These are phyloP conservation scores for Gonapodya prolifera DNA, from an alignment of 192 early-diverging fungal genomes.

Conservation along the genomic window DNA sequence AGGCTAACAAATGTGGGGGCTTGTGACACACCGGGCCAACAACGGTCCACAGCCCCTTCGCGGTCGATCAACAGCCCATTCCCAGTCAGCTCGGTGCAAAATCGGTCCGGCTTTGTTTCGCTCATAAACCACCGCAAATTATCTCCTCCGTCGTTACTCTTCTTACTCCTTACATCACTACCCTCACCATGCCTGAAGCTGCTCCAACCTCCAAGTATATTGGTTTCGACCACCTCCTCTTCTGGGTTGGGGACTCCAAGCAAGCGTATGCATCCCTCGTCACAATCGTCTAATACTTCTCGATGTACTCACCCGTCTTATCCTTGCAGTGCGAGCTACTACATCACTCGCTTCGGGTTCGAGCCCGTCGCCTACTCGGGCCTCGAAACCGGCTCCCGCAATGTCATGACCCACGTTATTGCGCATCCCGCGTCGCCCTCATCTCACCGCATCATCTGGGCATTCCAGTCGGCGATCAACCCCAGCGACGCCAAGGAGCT, in stretches of 20 bases:
- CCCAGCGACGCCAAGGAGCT: slow-evolving; percentile 59
- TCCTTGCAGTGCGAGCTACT: background rate
- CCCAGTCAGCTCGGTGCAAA: too few relatives aligned
- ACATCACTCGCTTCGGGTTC: slow-evolving; percentile 53
- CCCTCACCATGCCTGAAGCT: too few relatives aligned
- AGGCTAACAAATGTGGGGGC: too few relatives aligned
- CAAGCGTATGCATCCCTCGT: slow-evolving; percentile 87
- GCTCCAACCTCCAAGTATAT: too few relatives aligned
- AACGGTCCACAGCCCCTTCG: too few relatives aligned
- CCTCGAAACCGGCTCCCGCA: slow-evolving; percentile 83
- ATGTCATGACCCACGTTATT: slow-evolving; percentile 60
- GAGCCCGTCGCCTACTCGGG: slow-evolving; percentile 85
- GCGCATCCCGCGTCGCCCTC: background rate
- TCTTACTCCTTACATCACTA: too few relatives aligned
- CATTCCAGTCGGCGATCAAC: slow-evolving; percentile 84
- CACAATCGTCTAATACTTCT: slow-evolving; percentile 43
- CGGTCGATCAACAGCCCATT: too few relatives aligned
- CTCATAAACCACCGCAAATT: too few relatives aligned
- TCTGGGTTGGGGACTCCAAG: slow-evolving; percentile 79
- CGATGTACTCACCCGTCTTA: background rate
- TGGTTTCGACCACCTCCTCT: too few relatives aligned
- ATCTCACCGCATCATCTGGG: slow-evolving; percentile 48
- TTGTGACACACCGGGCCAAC: too few relatives aligned
- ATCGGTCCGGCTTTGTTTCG: too few relatives aligned
- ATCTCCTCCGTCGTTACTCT: too few relatives aligned